Evolutionary conservation across 345 rosid genomes (phyloP).

Genomic region (Hibiscus syriacus): DNA sequence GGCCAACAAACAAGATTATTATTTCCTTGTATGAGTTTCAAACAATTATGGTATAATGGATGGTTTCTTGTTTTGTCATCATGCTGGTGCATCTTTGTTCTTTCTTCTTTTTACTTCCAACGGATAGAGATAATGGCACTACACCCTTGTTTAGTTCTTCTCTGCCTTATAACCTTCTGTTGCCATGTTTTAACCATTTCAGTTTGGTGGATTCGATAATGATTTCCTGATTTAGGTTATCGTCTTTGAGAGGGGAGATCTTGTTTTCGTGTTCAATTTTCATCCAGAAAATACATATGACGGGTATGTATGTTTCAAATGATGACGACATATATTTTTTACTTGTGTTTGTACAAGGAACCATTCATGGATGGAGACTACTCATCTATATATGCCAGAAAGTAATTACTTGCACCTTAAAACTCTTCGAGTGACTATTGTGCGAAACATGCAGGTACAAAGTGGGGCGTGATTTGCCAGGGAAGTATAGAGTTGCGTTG

Average conservation of each 20-base stretch:
- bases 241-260: conserved; percentile 73
- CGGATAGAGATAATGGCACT: neutral
- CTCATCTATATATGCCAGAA: neutral
- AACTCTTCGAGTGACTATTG: neutral
- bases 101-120: neutral
- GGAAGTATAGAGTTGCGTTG: conserved; percentile 68
- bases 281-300: conserved; percentile 60
- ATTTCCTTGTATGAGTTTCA: neutral
- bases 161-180: neutral
- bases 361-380: neutral
- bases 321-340: neutral
- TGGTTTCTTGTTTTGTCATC: neutral
- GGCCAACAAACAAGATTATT: neutral
- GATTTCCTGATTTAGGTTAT: conserved; percentile 43
- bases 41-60: neutral
- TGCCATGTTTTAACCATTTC: neutral
- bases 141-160: neutral
- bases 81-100: neutral
- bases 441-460: conserved; percentile 52
- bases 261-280: conserved; percentile 71
- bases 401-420: neutral
- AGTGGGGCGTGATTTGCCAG: conserved; percentile 75
- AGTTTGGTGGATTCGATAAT: neutral
- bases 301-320: conserved; percentile 36
- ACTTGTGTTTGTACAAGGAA: neutral